phyloP scores from a whole-genome alignment of 116 monocot species.

The Phalaenopsis hybrid region DNA sequence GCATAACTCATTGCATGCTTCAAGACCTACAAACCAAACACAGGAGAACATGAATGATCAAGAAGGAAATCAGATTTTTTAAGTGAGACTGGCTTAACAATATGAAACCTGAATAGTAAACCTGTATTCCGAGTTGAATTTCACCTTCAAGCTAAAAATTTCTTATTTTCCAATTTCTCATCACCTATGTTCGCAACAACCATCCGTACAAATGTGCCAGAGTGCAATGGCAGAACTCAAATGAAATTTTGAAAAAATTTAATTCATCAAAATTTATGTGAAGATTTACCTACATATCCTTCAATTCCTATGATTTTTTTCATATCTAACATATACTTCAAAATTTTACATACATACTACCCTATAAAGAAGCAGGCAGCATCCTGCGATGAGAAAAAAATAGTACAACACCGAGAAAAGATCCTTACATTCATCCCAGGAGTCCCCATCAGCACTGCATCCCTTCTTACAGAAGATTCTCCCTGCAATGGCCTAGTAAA shows the following conservation, averaged over 20 bases:
- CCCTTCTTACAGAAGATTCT: constrained; percentile 99
- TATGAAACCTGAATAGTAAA: not conserved
- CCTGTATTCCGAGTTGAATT: not conserved
- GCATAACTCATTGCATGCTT: constrained; percentile 84
- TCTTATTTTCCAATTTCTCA: not conserved
- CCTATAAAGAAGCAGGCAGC: too few species aligned
- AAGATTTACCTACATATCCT: too few species aligned
- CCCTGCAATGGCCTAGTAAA: constrained; percentile 46
- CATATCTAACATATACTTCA: too few species aligned
- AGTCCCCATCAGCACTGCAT: constrained; percentile 71
- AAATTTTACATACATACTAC: too few species aligned
- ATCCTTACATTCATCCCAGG: constrained; percentile 88
- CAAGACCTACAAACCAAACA: constrained; percentile 42
- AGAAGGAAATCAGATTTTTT: not conserved
- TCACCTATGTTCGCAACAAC: not conserved
- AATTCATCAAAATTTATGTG: not conserved
- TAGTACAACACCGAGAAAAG: not conserved
- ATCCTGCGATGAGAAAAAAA: not conserved
- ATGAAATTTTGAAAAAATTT: not conserved
- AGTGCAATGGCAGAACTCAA: not conserved
- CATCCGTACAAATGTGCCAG: not conserved
- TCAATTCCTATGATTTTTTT: too few species aligned
- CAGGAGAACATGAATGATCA: constrained; percentile 7
- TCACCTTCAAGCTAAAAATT: not conserved
- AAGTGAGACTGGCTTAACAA: not conserved